phyloP scores from a whole-genome alignment of 768 basidiomycete species.

The Pleurotus ostreatus region DNA sequence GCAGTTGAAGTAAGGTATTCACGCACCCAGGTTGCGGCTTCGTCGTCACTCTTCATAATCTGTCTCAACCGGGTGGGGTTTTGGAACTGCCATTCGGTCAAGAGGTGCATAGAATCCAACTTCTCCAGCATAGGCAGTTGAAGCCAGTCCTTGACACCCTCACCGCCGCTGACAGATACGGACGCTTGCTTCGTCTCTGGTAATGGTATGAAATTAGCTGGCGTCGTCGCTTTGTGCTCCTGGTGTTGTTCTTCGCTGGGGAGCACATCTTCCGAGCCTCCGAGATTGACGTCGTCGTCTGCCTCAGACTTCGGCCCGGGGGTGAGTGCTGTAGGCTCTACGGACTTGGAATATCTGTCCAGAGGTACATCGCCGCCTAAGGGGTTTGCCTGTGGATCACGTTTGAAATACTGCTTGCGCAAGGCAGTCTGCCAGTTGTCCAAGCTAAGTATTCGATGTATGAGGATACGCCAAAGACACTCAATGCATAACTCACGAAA shows the following conservation, averaged over 20 bases:
- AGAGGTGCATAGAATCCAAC: slow-evolving; percentile 67
- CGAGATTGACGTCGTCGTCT: slow-evolving; percentile 17
- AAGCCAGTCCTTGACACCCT: slow-evolving; percentile 57
- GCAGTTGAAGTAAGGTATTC: not conserved
- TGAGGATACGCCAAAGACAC: not conserved
- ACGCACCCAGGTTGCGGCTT: slow-evolving; percentile 64
- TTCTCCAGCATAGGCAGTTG: slow-evolving; percentile 67
- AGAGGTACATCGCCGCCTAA: slow-evolving; percentile 55
- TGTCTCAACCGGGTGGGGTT: slow-evolving; percentile 65
- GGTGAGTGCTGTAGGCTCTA: slow-evolving; percentile 17
- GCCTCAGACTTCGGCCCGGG: slow-evolving; percentile 20
- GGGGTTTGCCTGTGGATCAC: slow-evolving; percentile 67
- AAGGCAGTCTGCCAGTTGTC: slow-evolving; percentile 79
- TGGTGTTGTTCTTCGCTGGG: not conserved
- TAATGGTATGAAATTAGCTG: slow-evolving; percentile 6
- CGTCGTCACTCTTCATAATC: slow-evolving; percentile 78
- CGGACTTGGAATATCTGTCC: slow-evolving; percentile 16
- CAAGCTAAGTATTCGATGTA: slow-evolving; percentile 35
- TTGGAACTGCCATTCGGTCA: slow-evolving; percentile 87
- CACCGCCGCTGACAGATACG: slow-evolving; percentile 16
- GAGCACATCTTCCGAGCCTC: not conserved
- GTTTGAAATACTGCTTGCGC: slow-evolving; percentile 72
- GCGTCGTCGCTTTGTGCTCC: not conserved
- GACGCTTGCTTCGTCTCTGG: slow-evolving; percentile 14
- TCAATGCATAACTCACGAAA: slow-evolving; percentile 47